Conservation (phyloP, 2,329 filamentous ascomycete species). For the Epichloe uncinata region DNA sequence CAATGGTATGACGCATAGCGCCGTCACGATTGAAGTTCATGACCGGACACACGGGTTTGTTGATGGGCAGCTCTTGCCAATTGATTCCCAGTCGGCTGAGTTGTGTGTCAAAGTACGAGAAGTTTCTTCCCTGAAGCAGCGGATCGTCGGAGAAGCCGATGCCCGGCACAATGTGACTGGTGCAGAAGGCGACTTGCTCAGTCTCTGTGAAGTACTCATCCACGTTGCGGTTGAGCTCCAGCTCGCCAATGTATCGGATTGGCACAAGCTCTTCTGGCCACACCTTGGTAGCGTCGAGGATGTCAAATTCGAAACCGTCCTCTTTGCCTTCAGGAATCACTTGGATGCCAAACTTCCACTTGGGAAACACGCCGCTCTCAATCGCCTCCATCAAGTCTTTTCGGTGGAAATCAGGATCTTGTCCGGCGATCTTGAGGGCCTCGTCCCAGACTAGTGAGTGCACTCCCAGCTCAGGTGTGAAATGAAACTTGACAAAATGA, state of each 20-base stretch:
- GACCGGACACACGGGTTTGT: constrained; percentile 59
- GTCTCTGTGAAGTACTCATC: constrained; percentile 76
- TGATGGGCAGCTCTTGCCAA: constrained; percentile 67
- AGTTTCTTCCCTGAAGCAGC: constrained; percentile 60
- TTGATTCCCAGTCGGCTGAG: constrained; percentile 50
- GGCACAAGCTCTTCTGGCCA: constrained; percentile 72
- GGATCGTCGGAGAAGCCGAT: constrained; percentile 69
- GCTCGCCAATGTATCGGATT: constrained; percentile 62
- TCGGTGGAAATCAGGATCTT: constrained; percentile 71
- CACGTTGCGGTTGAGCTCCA: constrained; percentile 67
- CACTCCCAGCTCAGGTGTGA: constrained; percentile 59
- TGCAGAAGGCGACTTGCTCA: constrained; percentile 75
- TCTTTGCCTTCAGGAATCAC: constrained; percentile 56
- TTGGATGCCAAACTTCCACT: constrained; percentile 77
- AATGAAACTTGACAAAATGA: constrained; percentile 68
- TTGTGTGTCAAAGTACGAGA: constrained; percentile 48
- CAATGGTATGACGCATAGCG: constrained; percentile 5
- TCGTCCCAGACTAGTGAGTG: constrained; percentile 72
- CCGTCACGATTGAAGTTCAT: constrained; percentile 63
- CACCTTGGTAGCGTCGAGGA: constrained; percentile 73
- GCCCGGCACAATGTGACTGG: constrained; percentile 64
- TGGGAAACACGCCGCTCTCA: constrained; percentile 54
- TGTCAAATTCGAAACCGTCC: constrained; percentile 73
- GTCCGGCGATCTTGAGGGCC: constrained; percentile 57
- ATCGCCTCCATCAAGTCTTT: constrained; percentile 68